These are phyloP conservation scores for Coniella vitis DNA, from an alignment of 2,329 filamentous ascomycete genomes.

Conservation along the genomic window DNA sequence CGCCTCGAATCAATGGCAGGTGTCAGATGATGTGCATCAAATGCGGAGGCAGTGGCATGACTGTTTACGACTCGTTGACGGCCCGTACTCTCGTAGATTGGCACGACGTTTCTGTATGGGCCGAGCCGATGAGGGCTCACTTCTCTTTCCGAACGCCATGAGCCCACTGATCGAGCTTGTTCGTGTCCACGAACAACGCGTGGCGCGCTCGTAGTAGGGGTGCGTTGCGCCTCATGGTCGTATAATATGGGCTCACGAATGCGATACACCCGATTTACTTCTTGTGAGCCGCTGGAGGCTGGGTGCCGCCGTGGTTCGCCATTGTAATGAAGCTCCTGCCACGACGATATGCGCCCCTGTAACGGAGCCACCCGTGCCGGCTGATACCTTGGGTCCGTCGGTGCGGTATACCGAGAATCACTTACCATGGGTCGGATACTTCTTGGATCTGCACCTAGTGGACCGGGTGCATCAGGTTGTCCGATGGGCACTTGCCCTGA, in stretches of 20 bases:
- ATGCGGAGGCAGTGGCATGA: conserved; percentile 11
- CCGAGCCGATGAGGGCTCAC: conserved; percentile 7
- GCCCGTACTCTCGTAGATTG: neutral
- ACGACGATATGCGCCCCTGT: neutral
- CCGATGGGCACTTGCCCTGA: conserved; percentile 16
- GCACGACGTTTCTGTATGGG: neutral
- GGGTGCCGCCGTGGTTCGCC: conserved; percentile 1
- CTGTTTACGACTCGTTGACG: conserved; percentile 6
- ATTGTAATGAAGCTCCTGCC: conserved; percentile 1
- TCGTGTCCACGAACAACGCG: conserved; percentile 10
- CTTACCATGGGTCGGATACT: neutral
- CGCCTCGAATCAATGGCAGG: conserved; percentile 1
- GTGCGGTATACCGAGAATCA: conserved; percentile 1
- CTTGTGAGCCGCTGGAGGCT: conserved; percentile 1
- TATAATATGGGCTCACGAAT: conserved; percentile 10
- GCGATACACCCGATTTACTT: conserved; percentile 9
- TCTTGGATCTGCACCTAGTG: neutral
- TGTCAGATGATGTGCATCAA: neutral
- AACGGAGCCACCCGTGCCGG: neutral
- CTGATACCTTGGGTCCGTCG: neutral
- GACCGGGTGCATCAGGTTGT: neutral
- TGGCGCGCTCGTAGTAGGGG: conserved; percentile 3
- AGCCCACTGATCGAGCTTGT: conserved; percentile 1
- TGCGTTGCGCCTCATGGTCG: neutral
- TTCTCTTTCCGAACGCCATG: conserved; percentile 6